Percentiles rank a stretch among this genome's conserved stretches.
Conservation (phyloP, 352 stramenopile species). For the Phytopythium helicoides region DNA sequence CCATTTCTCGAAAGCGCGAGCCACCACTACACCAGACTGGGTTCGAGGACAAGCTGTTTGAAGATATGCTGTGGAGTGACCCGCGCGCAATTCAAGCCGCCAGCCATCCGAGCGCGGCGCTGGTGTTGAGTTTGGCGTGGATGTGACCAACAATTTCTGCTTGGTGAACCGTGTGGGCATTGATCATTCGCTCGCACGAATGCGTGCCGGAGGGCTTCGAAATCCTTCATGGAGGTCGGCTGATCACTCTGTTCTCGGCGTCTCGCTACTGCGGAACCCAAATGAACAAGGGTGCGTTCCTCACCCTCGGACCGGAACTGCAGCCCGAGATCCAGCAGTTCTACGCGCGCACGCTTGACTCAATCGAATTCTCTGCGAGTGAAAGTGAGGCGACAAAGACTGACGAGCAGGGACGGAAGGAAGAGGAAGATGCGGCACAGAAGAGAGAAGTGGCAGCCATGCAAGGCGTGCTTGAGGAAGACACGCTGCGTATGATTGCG, state of each 20-base stretch:
- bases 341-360: conserved; percentile 87
- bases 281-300: conserved; percentile 93
- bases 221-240: conserved; percentile 81
- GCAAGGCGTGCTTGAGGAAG: conserved; percentile 82
- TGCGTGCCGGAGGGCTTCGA: conserved; percentile 92
- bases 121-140: conserved; percentile 91
- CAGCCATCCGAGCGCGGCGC: conserved; percentile 87
- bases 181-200: conserved; percentile 94
- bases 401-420: conserved; percentile 3
- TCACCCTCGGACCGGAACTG: conserved; percentile 88
- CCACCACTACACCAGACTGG: conserved; percentile 84
- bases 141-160: conserved; percentile 94
- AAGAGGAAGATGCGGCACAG: conserved; percentile 5
- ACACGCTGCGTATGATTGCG: conserved; percentile 92
- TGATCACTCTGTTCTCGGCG: conserved; percentile 92
- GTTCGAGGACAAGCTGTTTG: conserved; percentile 93
- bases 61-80: conserved; percentile 94
- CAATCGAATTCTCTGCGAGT: conserved; percentile 52
- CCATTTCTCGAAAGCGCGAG: conserved; percentile 90
- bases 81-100: conserved; percentile 72
- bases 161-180: conserved; percentile 90
- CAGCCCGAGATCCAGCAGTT: conserved; percentile 95
- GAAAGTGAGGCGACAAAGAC: neutral
- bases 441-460: conserved; percentile 33
- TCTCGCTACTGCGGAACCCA: conserved; percentile 91